Base-by-base conservation (phyloP, 352 stramenopile genomes). In the Globisporangium apiculatum region DNA sequence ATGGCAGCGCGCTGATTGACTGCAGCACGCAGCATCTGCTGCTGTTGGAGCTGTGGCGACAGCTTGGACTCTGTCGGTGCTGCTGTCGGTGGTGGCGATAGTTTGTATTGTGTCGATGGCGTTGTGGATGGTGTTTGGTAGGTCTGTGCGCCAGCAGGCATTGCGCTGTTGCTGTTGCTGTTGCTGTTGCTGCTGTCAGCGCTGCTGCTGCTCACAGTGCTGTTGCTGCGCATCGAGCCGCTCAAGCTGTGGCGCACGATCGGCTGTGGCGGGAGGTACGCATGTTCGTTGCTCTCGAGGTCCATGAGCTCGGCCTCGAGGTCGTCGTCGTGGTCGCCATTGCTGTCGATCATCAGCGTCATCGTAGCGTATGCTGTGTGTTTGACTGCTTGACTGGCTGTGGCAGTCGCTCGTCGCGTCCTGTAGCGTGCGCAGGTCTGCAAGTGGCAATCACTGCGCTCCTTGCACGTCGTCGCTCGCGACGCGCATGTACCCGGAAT, bases 281-380 rank as follows among this genome's bases (percentile, higher is more conserved):
- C 73, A 50, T 60, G 58, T 65, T 88, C 78, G 55, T 86, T 88
- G 52, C 60, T 78, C 18, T 58, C 67, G 52, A 88, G 62, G 48
- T 86, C 73, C 78, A 88, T 86, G 45, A 88, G 62, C 65, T 88
- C 75, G 15, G 62, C 69, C 49, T 88, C 78, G 37, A 88, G 61
- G 55, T 87, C 74, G 50, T 68, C 61, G 48, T 62, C 54, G 54
- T 52, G 17, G n/a, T 38, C 1, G 41, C 40, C 53, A 51, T 57
- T 45, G 10, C 18, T 15, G 7, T 43, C 11, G 3, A 43, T 43
- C 24, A 31, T 31, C 24, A 31, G 24, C 24, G 24, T 31, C 24
- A 31, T 31, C 24, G 1, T 31, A 31, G 24, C 24, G 24, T 31
- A 2, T 31, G 24, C 24, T 31, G 24, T 43, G 40, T 43, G 2